phyloP scores from a whole-genome alignment of 805 yeast genomes.

The Kurtzmaniella cleridarum region DNA sequence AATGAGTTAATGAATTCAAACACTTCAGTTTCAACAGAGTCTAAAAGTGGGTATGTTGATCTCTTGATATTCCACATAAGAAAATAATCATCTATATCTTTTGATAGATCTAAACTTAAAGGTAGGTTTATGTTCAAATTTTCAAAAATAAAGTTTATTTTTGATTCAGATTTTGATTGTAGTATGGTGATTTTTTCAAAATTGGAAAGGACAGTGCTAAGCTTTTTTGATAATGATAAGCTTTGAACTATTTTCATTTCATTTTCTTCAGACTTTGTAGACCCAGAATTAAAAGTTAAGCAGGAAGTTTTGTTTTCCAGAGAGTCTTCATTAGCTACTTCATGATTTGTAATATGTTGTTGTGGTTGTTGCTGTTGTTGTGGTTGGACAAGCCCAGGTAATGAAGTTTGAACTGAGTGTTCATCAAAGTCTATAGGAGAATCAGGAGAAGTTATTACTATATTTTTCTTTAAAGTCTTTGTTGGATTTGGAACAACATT shows the following conservation, averaged over 20 bases:
- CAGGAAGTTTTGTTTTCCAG: too few species aligned
- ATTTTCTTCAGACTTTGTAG: neutral
- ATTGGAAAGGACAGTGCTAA: constrained; percentile 2
- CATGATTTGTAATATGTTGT: constrained; percentile 11
- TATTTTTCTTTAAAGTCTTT: constrained; percentile 4
- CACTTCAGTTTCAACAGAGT: constrained; percentile 1
- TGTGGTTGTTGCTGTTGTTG: constrained; percentile 3
- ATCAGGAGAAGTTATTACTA: constrained; percentile 1
- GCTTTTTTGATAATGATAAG: constrained; percentile 3
- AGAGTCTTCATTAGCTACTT: neutral
- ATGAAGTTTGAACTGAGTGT: neutral
- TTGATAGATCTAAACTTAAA: neutral
- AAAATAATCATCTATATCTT: constrained; percentile 2
- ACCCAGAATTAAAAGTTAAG: too few species aligned
- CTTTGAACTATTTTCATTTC: constrained; percentile 3
- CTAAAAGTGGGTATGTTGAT: constrained; percentile 2
- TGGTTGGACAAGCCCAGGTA: neutral
- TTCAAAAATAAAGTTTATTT: constrained; percentile 1
- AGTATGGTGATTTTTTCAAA: constrained; percentile 2
- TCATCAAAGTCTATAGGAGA: constrained; percentile 3
- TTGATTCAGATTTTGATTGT: constrained; percentile 1
- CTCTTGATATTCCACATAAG: constrained; percentile 3
- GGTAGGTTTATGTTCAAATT: constrained; percentile 2
- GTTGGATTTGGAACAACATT: constrained; percentile 5
- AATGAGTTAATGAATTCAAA: constrained; percentile 4